Conservation (phyloP, 73 alveolate genomes). For the Halteria grandinella region DNA sequence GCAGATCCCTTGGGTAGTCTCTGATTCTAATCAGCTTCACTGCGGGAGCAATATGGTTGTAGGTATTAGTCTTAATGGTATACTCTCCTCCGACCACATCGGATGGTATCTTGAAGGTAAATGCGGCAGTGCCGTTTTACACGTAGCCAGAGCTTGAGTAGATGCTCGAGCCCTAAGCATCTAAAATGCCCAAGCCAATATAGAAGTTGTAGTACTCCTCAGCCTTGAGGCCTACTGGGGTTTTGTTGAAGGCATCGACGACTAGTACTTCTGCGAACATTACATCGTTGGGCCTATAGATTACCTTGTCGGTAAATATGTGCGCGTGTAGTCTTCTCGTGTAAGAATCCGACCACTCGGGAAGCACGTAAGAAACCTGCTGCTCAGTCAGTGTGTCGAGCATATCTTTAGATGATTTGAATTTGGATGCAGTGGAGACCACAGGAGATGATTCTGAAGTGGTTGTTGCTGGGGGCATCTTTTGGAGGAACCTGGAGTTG, state of each 20-base stretch:
- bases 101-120: conserved; percentile 44
- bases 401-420: too few species aligned
- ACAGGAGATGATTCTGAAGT: too few species aligned
- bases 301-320: conserved; percentile 33
- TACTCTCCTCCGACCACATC: conserved; percentile 39
- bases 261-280: conserved; percentile 36
- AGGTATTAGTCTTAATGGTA: neutral
- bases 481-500: too few species aligned
- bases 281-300: conserved; percentile 57
- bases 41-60: conserved; percentile 5
- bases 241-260: conserved; percentile 45
- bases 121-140: conserved; percentile 6
- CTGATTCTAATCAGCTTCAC: conserved; percentile 19
- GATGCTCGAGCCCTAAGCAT: neutral
- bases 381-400: too few species aligned
- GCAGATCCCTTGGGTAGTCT: conserved; percentile 8
- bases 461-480: neutral
- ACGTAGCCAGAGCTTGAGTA: neutral
- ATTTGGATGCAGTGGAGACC: too few species aligned
- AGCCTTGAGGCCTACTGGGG: conserved; percentile 10
- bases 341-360: neutral
- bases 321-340: neutral
- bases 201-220: neutral
- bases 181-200: neutral
- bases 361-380: neutral